Conservation (phyloP, 176 grass and related monocot genomes). For the Microstegium vimineum region DNA sequence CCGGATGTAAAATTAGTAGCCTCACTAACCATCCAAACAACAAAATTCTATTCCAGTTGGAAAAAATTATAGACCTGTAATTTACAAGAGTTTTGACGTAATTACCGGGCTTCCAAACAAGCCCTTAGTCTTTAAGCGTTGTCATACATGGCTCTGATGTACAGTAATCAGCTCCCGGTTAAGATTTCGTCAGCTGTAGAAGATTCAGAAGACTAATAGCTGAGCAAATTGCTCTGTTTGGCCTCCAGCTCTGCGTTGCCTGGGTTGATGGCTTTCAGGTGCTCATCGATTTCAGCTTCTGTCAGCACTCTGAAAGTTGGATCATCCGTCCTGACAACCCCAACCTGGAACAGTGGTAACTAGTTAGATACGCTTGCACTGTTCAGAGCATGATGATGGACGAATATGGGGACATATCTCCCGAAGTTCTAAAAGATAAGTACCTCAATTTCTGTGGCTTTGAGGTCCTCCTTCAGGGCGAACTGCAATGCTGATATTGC, state of each 20-base stretch:
- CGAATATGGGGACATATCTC: neutral
- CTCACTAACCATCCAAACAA: too few species aligned
- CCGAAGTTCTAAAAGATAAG: neutral
- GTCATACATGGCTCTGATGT: neutral
- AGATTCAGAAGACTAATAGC: neutral
- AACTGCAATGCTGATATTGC: constrained; percentile 19
- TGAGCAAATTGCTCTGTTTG: neutral
- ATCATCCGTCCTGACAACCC: constrained; percentile 4
- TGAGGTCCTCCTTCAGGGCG: neutral
- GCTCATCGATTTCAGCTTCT: neutral
- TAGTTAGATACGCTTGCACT: neutral
- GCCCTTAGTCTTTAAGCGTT: neutral
- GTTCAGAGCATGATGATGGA: neutral
- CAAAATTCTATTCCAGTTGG: too few species aligned
- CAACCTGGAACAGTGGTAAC: constrained; percentile 5
- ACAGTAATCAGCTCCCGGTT: neutral
- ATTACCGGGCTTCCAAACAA: too few species aligned
- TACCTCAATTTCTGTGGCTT: constrained; percentile 23
- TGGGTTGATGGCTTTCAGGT: neutral
- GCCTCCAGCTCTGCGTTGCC: neutral
- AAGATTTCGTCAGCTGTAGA: neutral
- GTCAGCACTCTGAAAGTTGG: neutral
- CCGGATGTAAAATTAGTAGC: too few species aligned
- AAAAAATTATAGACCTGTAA: too few species aligned
- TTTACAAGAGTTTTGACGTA: too few species aligned